These are phyloP conservation scores for Ceratonia siliqua DNA, from an alignment of 306 rosid species.

Conservation along the genomic window DNA sequence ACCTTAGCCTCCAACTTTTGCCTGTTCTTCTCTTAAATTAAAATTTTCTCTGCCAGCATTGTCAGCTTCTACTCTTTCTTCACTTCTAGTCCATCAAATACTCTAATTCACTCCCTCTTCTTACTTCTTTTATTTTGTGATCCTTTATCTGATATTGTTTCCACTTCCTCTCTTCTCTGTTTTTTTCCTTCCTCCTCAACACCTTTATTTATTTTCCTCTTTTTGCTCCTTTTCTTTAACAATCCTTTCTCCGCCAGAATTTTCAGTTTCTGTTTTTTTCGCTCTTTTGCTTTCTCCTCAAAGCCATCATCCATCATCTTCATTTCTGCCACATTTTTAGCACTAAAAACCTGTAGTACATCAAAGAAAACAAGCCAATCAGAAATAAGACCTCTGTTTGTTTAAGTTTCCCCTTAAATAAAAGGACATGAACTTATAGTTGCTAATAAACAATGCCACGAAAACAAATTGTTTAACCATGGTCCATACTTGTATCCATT, in stretches of 20 bases:
- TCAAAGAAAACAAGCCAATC: background rate
- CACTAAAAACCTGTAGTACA: slow-evolving; percentile 67
- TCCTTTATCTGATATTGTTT: slow-evolving; percentile 12
- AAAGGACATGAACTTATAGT: background rate
- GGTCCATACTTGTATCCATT: background rate
- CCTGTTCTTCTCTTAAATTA: slow-evolving; percentile 12
- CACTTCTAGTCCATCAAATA: background rate
- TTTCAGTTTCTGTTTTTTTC: slow-evolving; percentile 67
- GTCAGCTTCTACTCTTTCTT: background rate
- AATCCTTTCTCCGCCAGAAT: slow-evolving; percentile 71
- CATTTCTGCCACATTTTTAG: slow-evolving; percentile 73
- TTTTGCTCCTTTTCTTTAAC: slow-evolving; percentile 53
- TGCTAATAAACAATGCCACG: background rate
- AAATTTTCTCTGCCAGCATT: background rate
- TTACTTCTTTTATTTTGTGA: slow-evolving; percentile 27
- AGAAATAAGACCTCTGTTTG: background rate
- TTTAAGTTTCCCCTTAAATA: background rate
- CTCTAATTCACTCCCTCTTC: slow-evolving; percentile 23
- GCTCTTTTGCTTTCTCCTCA: slow-evolving; percentile 70
- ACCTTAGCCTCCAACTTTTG: background rate
- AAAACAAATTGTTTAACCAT: background rate
- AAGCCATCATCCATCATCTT: slow-evolving; percentile 86
- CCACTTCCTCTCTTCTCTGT: slow-evolving; percentile 4
- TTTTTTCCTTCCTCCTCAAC: slow-evolving; percentile 21
- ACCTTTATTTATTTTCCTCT: slow-evolving; percentile 49